Evolutionary conservation across 305 asterid genomes (phyloP), one percentile per base, ranked within the genome.

Genomic region (Rubia tinctorum): DNA sequence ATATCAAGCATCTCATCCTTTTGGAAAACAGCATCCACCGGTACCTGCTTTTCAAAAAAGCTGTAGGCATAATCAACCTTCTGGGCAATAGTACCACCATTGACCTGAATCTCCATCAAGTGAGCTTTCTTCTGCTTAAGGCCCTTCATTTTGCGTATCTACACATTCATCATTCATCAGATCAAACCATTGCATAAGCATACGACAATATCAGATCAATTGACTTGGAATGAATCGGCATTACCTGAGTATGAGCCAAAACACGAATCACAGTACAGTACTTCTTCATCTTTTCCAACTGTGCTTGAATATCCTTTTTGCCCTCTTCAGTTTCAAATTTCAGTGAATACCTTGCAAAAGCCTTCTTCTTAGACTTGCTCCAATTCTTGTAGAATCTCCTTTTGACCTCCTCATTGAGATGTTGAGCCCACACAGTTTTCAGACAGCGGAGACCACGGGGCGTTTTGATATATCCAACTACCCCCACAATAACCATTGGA

Each of bases 381-480:
- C 96, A 90, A 76, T 88, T 88, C 86, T 90, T 90, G 88, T 92
- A 92, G 39, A 92, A 92, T 86, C 97, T 88, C 72, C 97, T 87
- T 85, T 71, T 90, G 0, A 92, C 61, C 66, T 92, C 97, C 82
- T 90, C 97, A 40, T 91, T 92, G 61, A 92, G 87, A 87, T 90
- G 96, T 83, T 92, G 97, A 62, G 97, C 97, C 97, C 96, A 91
- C 10, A 91, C 95, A 3, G 96, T 91, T 76, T 84, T 87, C 14
- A 89, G 86, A 74, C 90, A 84, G 8, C 96, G 95, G 60, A 91
- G 96, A 62, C 97, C 96, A 76, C 97, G 96, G 8, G 97, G 95
- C 44, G 96, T 92, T 82, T 87, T 91, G 64, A 90, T 88, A 76
- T 90, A 92, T 7, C 97, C 97, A 73, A 91, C 97, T 76, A 90